Base-by-base conservation (phyloP, 2,329 filamentous ascomycete species). In the Chaetomium olivaceum region DNA sequence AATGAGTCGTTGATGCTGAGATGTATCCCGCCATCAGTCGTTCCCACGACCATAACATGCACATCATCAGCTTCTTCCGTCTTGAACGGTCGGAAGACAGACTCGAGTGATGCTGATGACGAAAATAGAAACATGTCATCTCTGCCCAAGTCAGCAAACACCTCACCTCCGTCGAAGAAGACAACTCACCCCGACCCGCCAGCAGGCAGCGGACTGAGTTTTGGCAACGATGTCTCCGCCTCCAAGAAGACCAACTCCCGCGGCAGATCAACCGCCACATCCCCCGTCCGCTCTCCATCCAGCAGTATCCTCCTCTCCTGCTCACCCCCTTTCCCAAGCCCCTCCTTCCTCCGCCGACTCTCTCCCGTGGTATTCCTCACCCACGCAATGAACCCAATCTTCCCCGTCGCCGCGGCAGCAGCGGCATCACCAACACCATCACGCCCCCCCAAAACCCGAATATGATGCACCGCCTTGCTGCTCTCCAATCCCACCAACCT, bases 1-100 rank as follows among this genome's bases (percentile, higher is more conserved):
- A 96, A 92, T 6, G 91, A 93, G 75, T 96, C 91, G 75, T 94
- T 94, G 57, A 96, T 92, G 71, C 88, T 91, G 21, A 96, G 81
- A 74, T 94, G 89, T 14, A 96, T 81, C 21, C 81, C 83, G 9
- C 91, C 91, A 68, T 91, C 85, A 63, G 85, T 84, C 4, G 89
- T 91, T 4, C 91, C 91, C 2, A 91, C 85, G 5, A 94, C 80
- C 79, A 96, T 88, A 69, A 94, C 86, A 75, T 94, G 91, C 52
- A 95, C 88, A n/a, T 87, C 84, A 69, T 92, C 88, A 68, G 88
- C 87, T 59, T 91, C 87, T 61, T 86, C 85, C 43, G 86, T 83
- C 65, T 86, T 83, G 36, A 84, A 81, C 0, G 84, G 80, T 62
- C 86, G 86, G 70, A 92, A 91, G 29, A 91, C 82, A 43, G 89